These are phyloP conservation scores for Leccinum huronense DNA, from an alignment of 1,284 basidiomycete species.

Conservation along the genomic window DNA sequence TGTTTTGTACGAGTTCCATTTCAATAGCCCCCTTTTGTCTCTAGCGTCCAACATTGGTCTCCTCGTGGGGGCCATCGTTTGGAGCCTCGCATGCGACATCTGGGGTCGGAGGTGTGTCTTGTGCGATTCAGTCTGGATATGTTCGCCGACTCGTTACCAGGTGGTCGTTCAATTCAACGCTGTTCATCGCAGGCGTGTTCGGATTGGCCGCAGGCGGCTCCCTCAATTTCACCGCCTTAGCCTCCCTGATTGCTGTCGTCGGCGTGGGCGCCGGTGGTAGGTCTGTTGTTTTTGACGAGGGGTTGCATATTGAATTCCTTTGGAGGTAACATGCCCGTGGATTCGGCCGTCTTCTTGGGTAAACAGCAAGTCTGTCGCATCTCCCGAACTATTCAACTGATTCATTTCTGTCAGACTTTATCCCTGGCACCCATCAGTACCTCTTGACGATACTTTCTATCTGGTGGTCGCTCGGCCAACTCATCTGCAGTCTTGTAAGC, in stretches of 20 bases:
- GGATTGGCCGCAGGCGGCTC: conserved; percentile 49
- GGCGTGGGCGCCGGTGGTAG: conserved; percentile 49
- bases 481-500: conserved; percentile 61
- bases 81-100: conserved; percentile 47
- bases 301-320: conserved; percentile 3
- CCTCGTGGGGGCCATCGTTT: conserved; percentile 63
- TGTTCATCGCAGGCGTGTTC: conserved; percentile 58
- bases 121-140: too few relatives aligned
- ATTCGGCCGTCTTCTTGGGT: conserved; percentile 65
- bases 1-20: conserved; percentile 56
- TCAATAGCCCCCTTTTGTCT: conserved; percentile 54
- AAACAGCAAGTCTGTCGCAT: conserved; percentile 9
- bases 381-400: background rate
- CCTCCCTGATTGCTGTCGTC: conserved; percentile 45
- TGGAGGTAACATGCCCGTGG: conserved; percentile 57
- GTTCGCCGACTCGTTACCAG: conserved; percentile 23
- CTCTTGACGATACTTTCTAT: conserved; percentile 66
- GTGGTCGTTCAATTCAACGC: conserved; percentile 64
- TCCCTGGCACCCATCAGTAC: conserved; percentile 67
- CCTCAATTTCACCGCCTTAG: conserved; percentile 43
- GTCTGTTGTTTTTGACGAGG: background rate
- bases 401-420: conserved; percentile 48
- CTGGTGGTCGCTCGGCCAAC: conserved; percentile 70
- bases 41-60: conserved; percentile 62
- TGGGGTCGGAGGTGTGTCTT: too few relatives aligned